Percentiles rank a stretch among this genome's conserved stretches.
Conservation (phyloP, 2,329 filamentous ascomycete genomes). For the Aspergillus intermedius region DNA sequence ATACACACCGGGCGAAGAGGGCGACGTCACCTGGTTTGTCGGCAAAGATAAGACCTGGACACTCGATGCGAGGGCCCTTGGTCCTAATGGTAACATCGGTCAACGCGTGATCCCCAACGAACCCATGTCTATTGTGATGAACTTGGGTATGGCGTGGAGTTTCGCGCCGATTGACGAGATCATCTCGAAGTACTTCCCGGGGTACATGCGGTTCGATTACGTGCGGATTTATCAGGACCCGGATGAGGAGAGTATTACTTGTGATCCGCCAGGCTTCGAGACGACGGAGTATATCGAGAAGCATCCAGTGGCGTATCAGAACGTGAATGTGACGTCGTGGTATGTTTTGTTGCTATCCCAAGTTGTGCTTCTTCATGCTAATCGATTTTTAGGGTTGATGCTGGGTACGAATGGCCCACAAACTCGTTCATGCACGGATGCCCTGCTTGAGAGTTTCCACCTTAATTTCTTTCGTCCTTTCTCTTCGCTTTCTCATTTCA, state of each 20-base stretch:
- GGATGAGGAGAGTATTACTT: constrained; percentile 53
- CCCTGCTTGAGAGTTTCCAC: constrained; percentile 15
- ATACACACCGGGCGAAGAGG: constrained; percentile 54
- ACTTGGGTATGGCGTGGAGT: constrained; percentile 63
- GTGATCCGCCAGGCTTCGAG: constrained; percentile 60
- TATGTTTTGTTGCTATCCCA: constrained; percentile 24
- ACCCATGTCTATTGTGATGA: constrained; percentile 61
- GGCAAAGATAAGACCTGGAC: constrained; percentile 61
- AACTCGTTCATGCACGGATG: constrained; percentile 58
- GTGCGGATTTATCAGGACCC: constrained; percentile 64
- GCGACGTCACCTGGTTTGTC: constrained; percentile 63
- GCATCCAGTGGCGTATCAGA: constrained; percentile 56
- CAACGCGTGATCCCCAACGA: constrained; percentile 60
- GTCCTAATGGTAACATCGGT: constrained; percentile 64
- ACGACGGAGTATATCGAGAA: constrained; percentile 61
- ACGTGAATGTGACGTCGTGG: constrained; percentile 60
- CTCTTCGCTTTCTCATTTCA: not conserved
- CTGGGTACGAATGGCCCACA: constrained; percentile 54
- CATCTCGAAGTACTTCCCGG: constrained; percentile 53
- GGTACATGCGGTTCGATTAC: constrained; percentile 62
- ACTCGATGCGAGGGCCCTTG: constrained; percentile 52
- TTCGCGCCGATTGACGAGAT: constrained; percentile 58
- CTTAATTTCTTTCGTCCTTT: not conserved
- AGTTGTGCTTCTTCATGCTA: not conserved
- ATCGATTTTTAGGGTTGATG: constrained; percentile 33